Evolutionary conservation across 441 rosid genomes (phyloP).

Genomic region (Gossypium schwendimanii): DNA sequence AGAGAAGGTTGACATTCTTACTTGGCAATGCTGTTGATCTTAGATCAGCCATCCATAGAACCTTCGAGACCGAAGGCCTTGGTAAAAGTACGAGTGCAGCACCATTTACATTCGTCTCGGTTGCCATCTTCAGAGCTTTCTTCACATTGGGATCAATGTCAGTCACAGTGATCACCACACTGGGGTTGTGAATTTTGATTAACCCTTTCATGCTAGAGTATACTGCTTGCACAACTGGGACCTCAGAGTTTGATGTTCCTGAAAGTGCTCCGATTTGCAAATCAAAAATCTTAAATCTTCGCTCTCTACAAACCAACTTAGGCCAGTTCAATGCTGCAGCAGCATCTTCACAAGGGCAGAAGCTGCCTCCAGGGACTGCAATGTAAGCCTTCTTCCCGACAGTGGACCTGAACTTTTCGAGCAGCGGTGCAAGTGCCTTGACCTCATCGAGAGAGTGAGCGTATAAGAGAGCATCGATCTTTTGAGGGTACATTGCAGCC

Average conservation of each 20-base stretch:
- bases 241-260: slow-evolving; percentile 69
- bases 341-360: slow-evolving; percentile 82
- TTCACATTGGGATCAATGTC: slow-evolving; percentile 67
- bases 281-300: slow-evolving; percentile 86
- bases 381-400: slow-evolving; percentile 86
- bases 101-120: slow-evolving; percentile 42
- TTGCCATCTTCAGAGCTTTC: slow-evolving; percentile 88
- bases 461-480: slow-evolving; percentile 79
- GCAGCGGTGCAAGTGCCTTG: slow-evolving; percentile 61
- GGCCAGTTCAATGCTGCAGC: slow-evolving; percentile 74
- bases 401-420: slow-evolving; percentile 73
- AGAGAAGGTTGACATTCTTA: slow-evolving; percentile 30
- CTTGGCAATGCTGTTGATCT: slow-evolving; percentile 90
- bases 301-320: slow-evolving; percentile 63
- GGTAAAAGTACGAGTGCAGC: slow-evolving; percentile 65
- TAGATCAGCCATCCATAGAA: slow-evolving; percentile 97
- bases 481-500: slow-evolving; percentile 96
- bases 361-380: slow-evolving; percentile 71
- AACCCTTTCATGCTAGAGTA: slow-evolving; percentile 89
- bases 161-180: slow-evolving; percentile 62
- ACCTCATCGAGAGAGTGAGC: slow-evolving; percentile 82
- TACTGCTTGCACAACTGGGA: slow-evolving; percentile 71
- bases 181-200: slow-evolving; percentile 83
- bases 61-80: slow-evolving; percentile 62
- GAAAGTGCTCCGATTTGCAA: slow-evolving; percentile 56